Evolutionary conservation across 345 rosid genomes (phyloP).

Genomic region (Brassica juncea): DNA sequence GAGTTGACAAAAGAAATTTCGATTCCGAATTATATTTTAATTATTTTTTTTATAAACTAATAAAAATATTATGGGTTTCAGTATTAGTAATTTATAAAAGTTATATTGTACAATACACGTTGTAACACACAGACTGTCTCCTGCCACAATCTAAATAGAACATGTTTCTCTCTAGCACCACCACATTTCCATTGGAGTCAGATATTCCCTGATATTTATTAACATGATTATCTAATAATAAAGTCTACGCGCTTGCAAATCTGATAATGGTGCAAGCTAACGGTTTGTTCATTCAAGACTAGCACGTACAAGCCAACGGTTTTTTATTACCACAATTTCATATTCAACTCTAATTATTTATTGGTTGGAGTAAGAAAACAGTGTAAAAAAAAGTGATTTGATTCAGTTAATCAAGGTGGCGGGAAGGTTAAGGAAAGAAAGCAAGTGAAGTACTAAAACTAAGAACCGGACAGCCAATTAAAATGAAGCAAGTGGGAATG

Average conservation of each 20-base stretch:
- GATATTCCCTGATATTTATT: slow-evolving; percentile 8
- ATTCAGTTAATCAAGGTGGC: slow-evolving; percentile 37
- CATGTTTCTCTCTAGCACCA: slow-evolving; percentile 22
- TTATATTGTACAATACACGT: not conserved
- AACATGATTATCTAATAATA: not conserved
- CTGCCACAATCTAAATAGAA: slow-evolving; percentile 20
- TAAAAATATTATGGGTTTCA: not conserved
- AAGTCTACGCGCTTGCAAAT: slow-evolving; percentile 7
- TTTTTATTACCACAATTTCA: too few species aligned
- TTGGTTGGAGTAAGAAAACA: slow-evolving; percentile 26
- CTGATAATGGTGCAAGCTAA: not conserved
- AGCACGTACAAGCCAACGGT: too few species aligned
- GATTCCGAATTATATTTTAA: not conserved
- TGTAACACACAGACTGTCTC: slow-evolving; percentile 25
- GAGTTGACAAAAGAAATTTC: not conserved
- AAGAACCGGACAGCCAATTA: slow-evolving; percentile 21
- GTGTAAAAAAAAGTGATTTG: slow-evolving; percentile 19
- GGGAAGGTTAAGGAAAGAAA: slow-evolving; percentile 25
- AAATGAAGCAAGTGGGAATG: slow-evolving; percentile 13
- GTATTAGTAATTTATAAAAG: not conserved
- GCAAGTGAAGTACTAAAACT: slow-evolving; percentile 3
- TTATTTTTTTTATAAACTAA: not conserved
- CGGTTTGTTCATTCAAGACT: not conserved
- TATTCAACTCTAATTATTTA: not conserved
- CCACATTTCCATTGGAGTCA: slow-evolving; percentile 22